Base-by-base conservation (phyloP, 768 basidiomycete species). In the Hydnomerulius pinastri region DNA sequence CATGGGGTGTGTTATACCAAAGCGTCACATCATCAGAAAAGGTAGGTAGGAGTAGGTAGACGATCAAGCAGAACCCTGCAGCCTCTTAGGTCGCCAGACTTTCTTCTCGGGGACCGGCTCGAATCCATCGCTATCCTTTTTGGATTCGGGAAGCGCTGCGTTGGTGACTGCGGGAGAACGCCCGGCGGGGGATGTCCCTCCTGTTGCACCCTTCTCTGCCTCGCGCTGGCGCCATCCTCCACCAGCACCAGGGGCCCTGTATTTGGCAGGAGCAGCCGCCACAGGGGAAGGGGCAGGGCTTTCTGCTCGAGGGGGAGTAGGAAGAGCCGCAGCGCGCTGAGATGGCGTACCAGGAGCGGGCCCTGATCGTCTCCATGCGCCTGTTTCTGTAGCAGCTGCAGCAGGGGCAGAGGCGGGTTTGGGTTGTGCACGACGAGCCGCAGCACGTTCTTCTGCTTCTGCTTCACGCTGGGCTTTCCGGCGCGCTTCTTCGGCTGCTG, bases 101-200 rank as follows among this genome's bases (percentile, higher is more conserved):
- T 43, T 53, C 48, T 59, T 67, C 28, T 56, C 55, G 2, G 67
- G 5, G 6, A 86, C 83, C 21, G 81, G 75, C 68, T 85, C 82
- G 77, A 90, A 90, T 4, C 89, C 87, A 59, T 90, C 88, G 4
- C 81, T 74, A 35, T 87, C 85, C 59, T 74, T 79, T 56, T 71
- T 71, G 5, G 63, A 43, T 43, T 79, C 78, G 46, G 79, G 75
- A 2, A 58, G 38, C 4, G 60, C 44, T 4, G 56, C 53, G 4
- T 48, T 37, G 40, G 35, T 27, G 37, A 41, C 9, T 4, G 48
- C 38, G 24, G 56, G 40, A 35, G 62, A 51, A 33, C 38, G 55
- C 10, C 68, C 60, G 0, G 74, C 71, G 36, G 78, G 73, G 10
- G 78, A 70, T 13, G 66, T 60, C 28, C 72, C 55, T 8, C 73